phyloP scores from a whole-genome alignment of 257 asterid species.

The Primulina eburnea region DNA sequence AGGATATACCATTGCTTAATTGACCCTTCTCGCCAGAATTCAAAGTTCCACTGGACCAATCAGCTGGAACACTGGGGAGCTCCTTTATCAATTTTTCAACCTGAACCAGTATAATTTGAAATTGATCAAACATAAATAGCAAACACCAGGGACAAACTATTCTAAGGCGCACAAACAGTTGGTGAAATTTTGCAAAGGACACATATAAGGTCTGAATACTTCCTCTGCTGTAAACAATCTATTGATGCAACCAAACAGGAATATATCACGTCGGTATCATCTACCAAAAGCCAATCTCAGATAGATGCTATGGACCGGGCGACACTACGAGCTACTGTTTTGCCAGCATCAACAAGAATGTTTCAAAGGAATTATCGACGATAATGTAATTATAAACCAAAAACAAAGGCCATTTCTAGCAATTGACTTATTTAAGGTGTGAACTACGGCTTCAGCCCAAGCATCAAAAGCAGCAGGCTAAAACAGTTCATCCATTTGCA shows the following conservation, averaged over 20 bases:
- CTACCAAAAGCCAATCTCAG: neutral
- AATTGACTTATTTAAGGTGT: neutral
- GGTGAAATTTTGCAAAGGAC: no score
- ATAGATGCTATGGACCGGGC: neutral
- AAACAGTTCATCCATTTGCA: neutral
- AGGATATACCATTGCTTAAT: constrained; percentile 53
- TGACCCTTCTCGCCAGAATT: constrained; percentile 44
- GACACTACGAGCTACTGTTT: neutral
- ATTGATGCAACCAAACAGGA: neutral
- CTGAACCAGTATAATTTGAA: constrained; percentile 43
- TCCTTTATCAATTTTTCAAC: constrained; percentile 90
- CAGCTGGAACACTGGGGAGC: constrained; percentile 76
- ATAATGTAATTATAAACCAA: neutral
- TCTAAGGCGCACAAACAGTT: no score
- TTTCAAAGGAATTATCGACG: neutral
- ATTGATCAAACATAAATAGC: constrained; percentile 12
- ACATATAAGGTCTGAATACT: neutral
- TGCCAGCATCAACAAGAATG: neutral
- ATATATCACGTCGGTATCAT: neutral
- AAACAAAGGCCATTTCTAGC: neutral
- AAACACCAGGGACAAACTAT: no score
- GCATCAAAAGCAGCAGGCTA: neutral
- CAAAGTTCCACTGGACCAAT: constrained; percentile 52
- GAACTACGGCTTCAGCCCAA: neutral
- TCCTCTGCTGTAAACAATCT: neutral